These are phyloP conservation scores for Haematococcus sp. DNA, from an alignment of 139 green algal species.

Conservation along the genomic window DNA sequence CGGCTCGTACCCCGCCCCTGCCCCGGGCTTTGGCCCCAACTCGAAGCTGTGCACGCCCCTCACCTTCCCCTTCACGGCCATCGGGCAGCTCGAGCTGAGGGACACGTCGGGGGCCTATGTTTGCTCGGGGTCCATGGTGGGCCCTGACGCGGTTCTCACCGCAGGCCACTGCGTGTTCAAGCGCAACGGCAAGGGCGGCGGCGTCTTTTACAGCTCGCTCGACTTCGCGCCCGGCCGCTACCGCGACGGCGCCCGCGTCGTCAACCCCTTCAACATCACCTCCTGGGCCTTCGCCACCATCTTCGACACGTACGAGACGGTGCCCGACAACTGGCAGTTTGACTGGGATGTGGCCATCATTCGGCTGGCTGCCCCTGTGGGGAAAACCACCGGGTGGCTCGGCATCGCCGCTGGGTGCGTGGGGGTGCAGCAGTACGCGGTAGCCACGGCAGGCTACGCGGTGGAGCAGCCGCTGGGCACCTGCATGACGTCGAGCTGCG, in stretches of 20 bases:
- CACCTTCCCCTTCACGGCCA: slow-evolving; percentile 44
- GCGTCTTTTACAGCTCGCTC: slow-evolving; percentile 38
- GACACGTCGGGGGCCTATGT: slow-evolving; percentile 38
- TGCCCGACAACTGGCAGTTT: background rate
- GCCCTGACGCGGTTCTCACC: slow-evolving; percentile 46
- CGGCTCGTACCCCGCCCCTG: background rate
- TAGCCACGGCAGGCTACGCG: background rate
- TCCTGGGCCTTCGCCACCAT: slow-evolving; percentile 47
- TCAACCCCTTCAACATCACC: slow-evolving; percentile 42
- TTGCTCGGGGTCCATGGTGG: slow-evolving; percentile 47
- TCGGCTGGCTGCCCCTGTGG: slow-evolving; percentile 4
- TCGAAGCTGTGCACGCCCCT: background rate
- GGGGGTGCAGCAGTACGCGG: background rate
- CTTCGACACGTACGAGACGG: background rate
- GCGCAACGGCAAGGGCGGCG: slow-evolving; percentile 13
- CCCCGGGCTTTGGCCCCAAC: background rate
- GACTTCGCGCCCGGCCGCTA: slow-evolving; percentile 44
- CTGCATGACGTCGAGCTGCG: background rate
- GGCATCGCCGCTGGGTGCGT: slow-evolving; percentile 1
- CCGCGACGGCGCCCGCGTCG: slow-evolving; percentile 19
- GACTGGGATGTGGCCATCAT: slow-evolving; percentile 15
- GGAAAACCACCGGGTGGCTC: slow-evolving; percentile 1
- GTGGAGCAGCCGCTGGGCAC: background rate
- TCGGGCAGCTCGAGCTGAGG: slow-evolving; percentile 44
- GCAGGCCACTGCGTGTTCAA: slow-evolving; percentile 55